Conservation (phyloP, 208 protist species). For the Acanthamoeba triangularis region DNA sequence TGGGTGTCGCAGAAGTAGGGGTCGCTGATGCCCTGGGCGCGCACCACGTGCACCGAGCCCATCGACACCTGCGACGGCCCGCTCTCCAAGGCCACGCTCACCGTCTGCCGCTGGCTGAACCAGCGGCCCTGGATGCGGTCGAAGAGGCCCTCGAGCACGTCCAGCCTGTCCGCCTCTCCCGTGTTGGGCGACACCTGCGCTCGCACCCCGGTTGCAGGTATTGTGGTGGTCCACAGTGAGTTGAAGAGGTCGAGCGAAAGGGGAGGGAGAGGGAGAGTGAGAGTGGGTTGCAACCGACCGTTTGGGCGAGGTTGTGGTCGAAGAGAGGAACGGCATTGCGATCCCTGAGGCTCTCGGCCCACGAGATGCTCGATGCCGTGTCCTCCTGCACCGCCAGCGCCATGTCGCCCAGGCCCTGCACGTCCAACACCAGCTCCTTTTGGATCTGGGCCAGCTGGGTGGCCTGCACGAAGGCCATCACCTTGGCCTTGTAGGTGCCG, state of each 20-base stretch:
- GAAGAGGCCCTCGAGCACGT: constrained; percentile 46
- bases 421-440: background rate
- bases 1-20: constrained; percentile 39
- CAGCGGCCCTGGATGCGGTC: constrained; percentile 52
- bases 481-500: constrained; percentile 22
- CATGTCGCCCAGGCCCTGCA: constrained; percentile 39
- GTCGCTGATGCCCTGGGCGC: constrained; percentile 30
- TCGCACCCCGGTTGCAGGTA: no score
- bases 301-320: constrained; percentile 15
- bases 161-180: background rate
- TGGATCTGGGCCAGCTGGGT: background rate
- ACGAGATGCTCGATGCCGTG: background rate
- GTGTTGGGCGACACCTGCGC: constrained; percentile 71
- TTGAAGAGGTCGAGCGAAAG: no score
- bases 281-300: no score
- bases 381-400: background rate
- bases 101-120: constrained; percentile 70
- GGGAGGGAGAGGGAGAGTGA: no score
- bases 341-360: background rate
- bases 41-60: constrained; percentile 42
- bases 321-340: background rate
- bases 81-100: constrained; percentile 8
- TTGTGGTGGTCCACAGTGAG: no score
- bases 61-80: background rate
- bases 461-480: background rate